Percentiles rank a stretch among this genome's conserved stretches.
phyloP scores from a whole-genome alignment of 129 eudicot species.

The Lonicera japonica region DNA sequence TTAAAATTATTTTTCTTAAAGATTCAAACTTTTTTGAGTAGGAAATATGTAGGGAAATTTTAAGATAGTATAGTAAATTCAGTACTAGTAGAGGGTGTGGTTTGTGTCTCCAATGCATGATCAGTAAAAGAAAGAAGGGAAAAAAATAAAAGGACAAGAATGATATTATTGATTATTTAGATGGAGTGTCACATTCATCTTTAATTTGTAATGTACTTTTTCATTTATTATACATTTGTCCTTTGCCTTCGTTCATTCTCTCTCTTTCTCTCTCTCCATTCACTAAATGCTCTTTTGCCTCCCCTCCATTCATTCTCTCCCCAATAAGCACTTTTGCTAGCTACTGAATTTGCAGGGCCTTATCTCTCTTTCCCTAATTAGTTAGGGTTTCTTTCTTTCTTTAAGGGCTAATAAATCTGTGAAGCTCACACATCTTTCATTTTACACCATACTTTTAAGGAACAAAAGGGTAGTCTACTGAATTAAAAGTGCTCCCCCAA shows the following conservation, averaged over 20 bases:
- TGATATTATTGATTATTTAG: slow-evolving; percentile 7
- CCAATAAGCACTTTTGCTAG: slow-evolving; percentile 29
- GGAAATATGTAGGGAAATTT: too few species aligned
- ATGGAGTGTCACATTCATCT: slow-evolving; percentile 44
- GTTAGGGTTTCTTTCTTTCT: slow-evolving; percentile 39
- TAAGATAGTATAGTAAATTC: too few species aligned
- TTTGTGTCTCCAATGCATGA: too few species aligned
- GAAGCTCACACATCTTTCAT: slow-evolving; percentile 28
- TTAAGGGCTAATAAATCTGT: background rate
- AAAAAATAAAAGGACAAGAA: too few species aligned
- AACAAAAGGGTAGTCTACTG: slow-evolving; percentile 11
- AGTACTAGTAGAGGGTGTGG: too few species aligned
- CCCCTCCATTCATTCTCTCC: slow-evolving; percentile 29
- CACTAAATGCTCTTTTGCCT: slow-evolving; percentile 49
- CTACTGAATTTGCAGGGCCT: slow-evolving; percentile 41
- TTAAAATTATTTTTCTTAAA: too few species aligned
- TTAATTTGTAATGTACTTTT: slow-evolving; percentile 28
- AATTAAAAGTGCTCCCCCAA: slow-evolving; percentile 22
- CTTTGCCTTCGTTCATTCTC: slow-evolving; percentile 26
- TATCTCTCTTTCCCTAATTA: slow-evolving; percentile 29
- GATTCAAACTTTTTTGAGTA: too few species aligned
- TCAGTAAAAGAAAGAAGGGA: too few species aligned
- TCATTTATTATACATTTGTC: slow-evolving; percentile 27
- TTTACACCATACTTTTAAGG: slow-evolving; percentile 18
- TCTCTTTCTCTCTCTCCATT: slow-evolving; percentile 23